phyloP scores from a whole-genome alignment of 2,329 filamentous ascomycete species.

The Raffaelea ambrosiae region DNA sequence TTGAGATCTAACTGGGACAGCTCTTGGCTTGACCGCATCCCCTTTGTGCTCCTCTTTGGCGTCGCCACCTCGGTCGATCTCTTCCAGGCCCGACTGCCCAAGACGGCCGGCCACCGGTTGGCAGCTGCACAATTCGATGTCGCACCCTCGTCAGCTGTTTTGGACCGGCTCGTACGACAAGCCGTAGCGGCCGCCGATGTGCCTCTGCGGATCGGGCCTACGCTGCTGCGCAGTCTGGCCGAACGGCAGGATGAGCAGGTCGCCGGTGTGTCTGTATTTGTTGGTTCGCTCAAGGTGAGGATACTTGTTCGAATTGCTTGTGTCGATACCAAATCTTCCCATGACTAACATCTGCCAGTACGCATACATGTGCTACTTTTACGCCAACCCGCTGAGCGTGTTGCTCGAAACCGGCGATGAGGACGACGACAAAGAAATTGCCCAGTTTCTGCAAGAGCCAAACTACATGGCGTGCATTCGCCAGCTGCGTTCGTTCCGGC shows the following conservation, averaged over 20 bases:
- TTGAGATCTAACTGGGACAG: constrained; percentile 12
- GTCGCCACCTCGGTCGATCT: constrained; percentile 76
- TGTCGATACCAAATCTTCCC: too few species aligned
- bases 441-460: constrained; percentile 24
- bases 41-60: constrained; percentile 69
- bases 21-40: constrained; percentile 65
- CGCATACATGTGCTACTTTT: constrained; percentile 80
- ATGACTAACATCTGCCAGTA: constrained; percentile 43
- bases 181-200: constrained; percentile 51
- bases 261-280: constrained; percentile 64
- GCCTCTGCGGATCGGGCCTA: constrained; percentile 54
- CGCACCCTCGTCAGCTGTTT: constrained; percentile 60
- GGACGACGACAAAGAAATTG: constrained; percentile 18
- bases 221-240: constrained; percentile 53
- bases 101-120: constrained; percentile 57
- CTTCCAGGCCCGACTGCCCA: constrained; percentile 65
- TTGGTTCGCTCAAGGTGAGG: constrained; percentile 62
- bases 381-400: constrained; percentile 65
- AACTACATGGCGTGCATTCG: constrained; percentile 61
- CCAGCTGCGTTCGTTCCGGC: constrained; percentile 59
- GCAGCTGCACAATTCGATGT: constrained; percentile 70
- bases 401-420: constrained; percentile 33
- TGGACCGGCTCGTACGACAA: constrained; percentile 63
- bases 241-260: constrained; percentile 70
- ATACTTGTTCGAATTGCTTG: too few species aligned